Evolutionary conservation across 73 alveolate species (phyloP), one percentile per base, ranked within the genome.

Genomic region (Breviolum minutum): DNA sequence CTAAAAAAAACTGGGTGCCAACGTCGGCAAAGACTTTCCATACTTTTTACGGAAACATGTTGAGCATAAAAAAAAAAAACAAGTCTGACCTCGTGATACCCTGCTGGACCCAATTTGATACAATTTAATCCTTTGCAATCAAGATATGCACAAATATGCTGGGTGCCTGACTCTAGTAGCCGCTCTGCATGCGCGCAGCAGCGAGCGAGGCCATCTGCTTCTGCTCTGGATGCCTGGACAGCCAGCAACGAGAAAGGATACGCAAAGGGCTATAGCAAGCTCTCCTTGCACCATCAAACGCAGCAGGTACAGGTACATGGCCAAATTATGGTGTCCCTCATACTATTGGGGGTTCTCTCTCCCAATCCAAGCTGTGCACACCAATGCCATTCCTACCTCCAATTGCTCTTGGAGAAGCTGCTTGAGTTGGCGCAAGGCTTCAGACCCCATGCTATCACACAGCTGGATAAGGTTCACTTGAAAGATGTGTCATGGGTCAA

Each of bases 161-260:
- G 40, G 26, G 70, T 7, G 12, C 63, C 13, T 24, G 64, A 27
- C 98, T 76, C 91, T 60, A 92, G 24, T 20, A 74, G 90, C 69
- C 90, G 90, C 90, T 92, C 98, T 40, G 98, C 80, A 30, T 76
- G 98, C 63, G 91, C 90, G 10, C 98, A 73, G 98, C 98, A 73
- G 27, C 98, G 89, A 1, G 98, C 90, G 40, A 92, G 73, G 81
- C 91, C 82, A 27, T 92, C 66, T 10, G 98, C 98, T n/a, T 29
- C 79, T 19, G 90, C 61, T 13, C 71, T 60, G 16, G 68, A 30
- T 27, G 98, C 98, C 98, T 92, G 63, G 24, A 7, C 10, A 71
- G 9, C 79, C 11, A 48, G 63, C 32, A 81, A 81, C 83, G 24
- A 68, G 77, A 68, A 66, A 66, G n/a, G n/a, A n/a, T n/a, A n/a